A percentile compares a stretch with the other conserved stretches of the same genome.
Conservation (phyloP, 441 rosid species). For the Populus hybrid region DNA sequence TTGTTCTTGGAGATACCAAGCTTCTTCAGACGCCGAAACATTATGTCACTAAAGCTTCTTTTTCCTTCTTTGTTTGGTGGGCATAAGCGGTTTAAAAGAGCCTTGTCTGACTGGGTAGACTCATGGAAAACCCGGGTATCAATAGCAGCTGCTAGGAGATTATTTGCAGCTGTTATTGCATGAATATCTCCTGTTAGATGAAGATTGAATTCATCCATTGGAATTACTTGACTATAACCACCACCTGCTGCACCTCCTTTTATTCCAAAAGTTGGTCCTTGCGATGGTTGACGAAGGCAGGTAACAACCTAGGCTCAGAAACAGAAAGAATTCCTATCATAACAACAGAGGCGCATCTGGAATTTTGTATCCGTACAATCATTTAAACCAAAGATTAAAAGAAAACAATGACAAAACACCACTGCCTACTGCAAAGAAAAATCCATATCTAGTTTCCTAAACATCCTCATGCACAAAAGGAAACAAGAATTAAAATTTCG, state of each 20-base stretch:
- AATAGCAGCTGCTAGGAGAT: constrained; percentile 97
- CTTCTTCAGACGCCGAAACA: constrained; percentile 86
- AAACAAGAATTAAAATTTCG: not conserved
- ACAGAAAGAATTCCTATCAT: not conserved
- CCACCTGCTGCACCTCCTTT: constrained; percentile 99
- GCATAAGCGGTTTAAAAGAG: constrained; percentile 80
- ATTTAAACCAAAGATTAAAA: not conserved
- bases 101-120: constrained; percentile 86
- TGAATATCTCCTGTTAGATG: constrained; percentile 98
- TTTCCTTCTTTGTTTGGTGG: constrained; percentile 87
- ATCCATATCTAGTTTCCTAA: not conserved
- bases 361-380: not conserved
- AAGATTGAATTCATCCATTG: constrained; percentile 99
- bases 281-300: constrained; percentile 97
- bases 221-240: constrained; percentile 97
- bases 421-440: not conserved
- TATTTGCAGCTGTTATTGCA: constrained; percentile 98
- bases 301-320: constrained; percentile 67
- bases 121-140: constrained; percentile 96
- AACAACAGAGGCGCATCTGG: not conserved
- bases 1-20: constrained; percentile 75
- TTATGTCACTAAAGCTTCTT: constrained; percentile 67
- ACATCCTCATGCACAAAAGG: not conserved
- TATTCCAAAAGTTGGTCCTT: constrained; percentile 99
- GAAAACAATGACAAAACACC: not conserved